Base-by-base conservation (phyloP, 768 basidiomycete species). In the Lactifluus pinguis region DNA sequence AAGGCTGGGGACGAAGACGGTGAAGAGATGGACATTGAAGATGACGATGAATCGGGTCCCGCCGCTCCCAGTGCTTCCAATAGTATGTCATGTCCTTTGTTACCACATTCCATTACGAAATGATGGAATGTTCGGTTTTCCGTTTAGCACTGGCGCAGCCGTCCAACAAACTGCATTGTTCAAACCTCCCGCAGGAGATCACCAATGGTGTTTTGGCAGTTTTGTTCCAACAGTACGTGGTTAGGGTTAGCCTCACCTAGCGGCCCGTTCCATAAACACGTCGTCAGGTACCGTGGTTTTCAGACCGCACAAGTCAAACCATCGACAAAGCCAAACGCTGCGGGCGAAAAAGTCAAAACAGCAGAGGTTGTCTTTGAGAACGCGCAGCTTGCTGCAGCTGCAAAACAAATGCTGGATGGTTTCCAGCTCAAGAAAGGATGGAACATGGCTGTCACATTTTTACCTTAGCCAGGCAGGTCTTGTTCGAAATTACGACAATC, bases 181-280 rank as follows among this genome's bases (percentile, higher is more conserved):
- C 89, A 57, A 95, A 95, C 72, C 77, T 98, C 21, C 94, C 94
- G 0, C 84, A 88, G 70, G 93, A 97, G 72, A 91, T 94, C 50
- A 92, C 88, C 32, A 85, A 91, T 66, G 86, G 88, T 62, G 87
- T 94, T 34, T 79, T 98, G 30, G 82, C 85, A 4, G 89, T 93
- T 17, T 75, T 97, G 17, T 95, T 95, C 77, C 89, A 93, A 73
- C 91, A 94, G 93, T 95, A 69, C 59, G 93, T 83, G 2, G 48
- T 38, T 49, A 25, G 41, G n/a, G 17, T 32, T 38, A 3, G 8
- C 11, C 25, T 49, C n/a, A 11, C 13, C 8, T 41, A 32, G 14
- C 54, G 21, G 30, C 34, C 41, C 29, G 58, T 54, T 32, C 15
- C 10, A 42, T 45, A 1, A 1, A 45, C 7, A 51, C 52, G 34